phyloP scores from a whole-genome alignment of 257 asterid genomes.

The Gynochthodes officinalis region DNA sequence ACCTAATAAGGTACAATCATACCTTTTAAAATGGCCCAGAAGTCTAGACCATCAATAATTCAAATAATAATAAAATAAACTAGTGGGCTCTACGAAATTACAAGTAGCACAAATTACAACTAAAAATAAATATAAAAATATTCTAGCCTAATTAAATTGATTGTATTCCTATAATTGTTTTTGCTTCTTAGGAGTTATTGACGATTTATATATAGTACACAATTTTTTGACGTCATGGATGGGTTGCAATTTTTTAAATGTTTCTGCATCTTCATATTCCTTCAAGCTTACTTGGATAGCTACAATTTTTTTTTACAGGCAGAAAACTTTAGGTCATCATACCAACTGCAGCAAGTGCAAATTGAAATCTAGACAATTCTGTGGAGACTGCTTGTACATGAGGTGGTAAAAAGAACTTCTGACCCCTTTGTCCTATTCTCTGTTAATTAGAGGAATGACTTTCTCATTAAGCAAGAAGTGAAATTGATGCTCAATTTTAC shows the following conservation, averaged over 20 bases:
- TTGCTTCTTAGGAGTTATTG: background rate
- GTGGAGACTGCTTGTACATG: slow-evolving; percentile 78
- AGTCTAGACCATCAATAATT: too few species aligned
- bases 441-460: background rate
- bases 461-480: background rate
- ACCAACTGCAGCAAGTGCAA: slow-evolving; percentile 61
- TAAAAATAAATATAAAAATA: too few species aligned
- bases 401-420: slow-evolving; percentile 35
- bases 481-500: background rate
- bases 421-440: background rate
- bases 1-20: too few species aligned
- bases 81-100: too few species aligned
- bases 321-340: slow-evolving; percentile 52
- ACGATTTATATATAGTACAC: background rate
- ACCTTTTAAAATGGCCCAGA: too few species aligned
- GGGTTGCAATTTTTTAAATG: background rate
- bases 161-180: background rate
- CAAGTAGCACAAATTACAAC: too few species aligned
- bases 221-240: background rate
- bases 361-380: slow-evolving; percentile 46
- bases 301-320: slow-evolving; percentile 37
- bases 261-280: background rate
- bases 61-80: too few species aligned
- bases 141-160: too few species aligned
- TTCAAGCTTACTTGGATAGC: background rate